These are phyloP conservation scores for Sarcomyxa edulis DNA, from an alignment of 768 basidiomycete genomes.

Conservation along the genomic window DNA sequence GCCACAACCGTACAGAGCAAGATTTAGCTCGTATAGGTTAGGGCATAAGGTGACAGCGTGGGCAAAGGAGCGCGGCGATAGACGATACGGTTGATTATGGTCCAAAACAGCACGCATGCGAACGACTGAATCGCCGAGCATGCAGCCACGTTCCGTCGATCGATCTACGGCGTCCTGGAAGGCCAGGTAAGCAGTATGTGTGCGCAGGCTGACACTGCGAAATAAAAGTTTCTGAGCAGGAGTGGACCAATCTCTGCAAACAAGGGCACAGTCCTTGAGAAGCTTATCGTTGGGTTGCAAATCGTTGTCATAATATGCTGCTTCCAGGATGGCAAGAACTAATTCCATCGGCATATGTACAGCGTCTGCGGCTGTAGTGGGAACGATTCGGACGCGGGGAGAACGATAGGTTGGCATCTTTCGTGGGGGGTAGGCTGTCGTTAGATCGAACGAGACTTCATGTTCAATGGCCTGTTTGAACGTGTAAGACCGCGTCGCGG, in stretches of 20 bases:
- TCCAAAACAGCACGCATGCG: conserved; percentile 56
- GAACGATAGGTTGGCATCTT: conserved; percentile 11
- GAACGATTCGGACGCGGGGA: conserved; percentile 15
- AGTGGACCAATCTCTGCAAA: conserved; percentile 64
- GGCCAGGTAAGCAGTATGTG: conserved; percentile 45
- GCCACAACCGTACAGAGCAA: conserved; percentile 56
- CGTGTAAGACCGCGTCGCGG: conserved; percentile 15
- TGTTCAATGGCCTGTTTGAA: conserved; percentile 28
- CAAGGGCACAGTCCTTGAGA: conserved; percentile 51
- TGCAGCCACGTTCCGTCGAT: conserved; percentile 38
- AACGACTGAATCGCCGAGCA: conserved; percentile 48
- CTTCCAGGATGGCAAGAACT: conserved; percentile 57
- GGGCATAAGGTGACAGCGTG: conserved; percentile 54
- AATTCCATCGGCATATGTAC: conserved; percentile 56
- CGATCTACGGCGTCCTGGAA: conserved; percentile 49
- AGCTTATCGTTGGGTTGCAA: conserved; percentile 32
- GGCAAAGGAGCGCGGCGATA: conserved; percentile 54
- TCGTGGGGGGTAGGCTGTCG: conserved; percentile 18
- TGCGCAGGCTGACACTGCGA: conserved; percentile 46
- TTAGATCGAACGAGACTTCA: conserved; percentile 34
- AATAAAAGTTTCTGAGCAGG: conserved; percentile 64
- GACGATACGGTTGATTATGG: conserved; percentile 57
- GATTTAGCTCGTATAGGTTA: conserved; percentile 47
- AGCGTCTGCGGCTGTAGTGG: conserved; percentile 12
- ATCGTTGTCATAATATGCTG: conserved; percentile 36